Percentiles rank a stretch among this genome's conserved stretches.
phyloP scores from a whole-genome alignment of 2,329 filamentous ascomycete genomes.

The Tolypocladium tropicale region DNA sequence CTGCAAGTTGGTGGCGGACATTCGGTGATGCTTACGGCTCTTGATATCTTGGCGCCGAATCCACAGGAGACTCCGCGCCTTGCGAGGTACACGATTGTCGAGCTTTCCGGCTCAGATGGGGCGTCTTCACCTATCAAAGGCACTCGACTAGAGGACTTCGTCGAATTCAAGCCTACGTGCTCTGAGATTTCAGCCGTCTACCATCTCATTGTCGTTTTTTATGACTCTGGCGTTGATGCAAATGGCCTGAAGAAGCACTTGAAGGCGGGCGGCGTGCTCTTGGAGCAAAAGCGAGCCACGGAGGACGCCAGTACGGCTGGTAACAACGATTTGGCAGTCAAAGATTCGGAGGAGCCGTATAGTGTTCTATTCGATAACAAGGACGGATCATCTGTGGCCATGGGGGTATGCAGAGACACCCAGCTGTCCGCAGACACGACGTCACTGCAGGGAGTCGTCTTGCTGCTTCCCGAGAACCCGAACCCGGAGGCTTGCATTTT shows the following conservation, averaged over 20 bases:
- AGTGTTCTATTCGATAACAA: neutral
- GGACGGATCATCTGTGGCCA: neutral
- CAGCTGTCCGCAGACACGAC: neutral
- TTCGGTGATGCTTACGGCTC: constrained; percentile 9
- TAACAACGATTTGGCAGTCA: neutral
- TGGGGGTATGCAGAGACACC: constrained; percentile 4
- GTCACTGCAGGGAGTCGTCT: constrained; percentile 5
- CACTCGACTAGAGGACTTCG: constrained; percentile 9
- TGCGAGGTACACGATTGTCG: constrained; percentile 20
- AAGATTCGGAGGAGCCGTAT: neutral
- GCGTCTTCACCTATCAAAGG: constrained; percentile 6
- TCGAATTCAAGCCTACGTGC: constrained; percentile 17
- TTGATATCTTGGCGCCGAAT: constrained; percentile 14
- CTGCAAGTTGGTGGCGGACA: constrained; percentile 25
- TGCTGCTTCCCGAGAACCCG: constrained; percentile 5
- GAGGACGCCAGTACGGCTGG: neutral
- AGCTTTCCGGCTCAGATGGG: constrained; percentile 1
- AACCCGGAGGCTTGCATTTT: neutral
- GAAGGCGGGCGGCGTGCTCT: constrained; percentile 16
- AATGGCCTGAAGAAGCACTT: constrained; percentile 12
- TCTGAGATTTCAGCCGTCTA: constrained; percentile 17
- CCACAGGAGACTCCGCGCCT: constrained; percentile 19
- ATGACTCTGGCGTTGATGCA: constrained; percentile 6
- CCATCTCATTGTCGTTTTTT: constrained; percentile 20
- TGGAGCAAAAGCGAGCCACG: constrained; percentile 6